These are phyloP conservation scores for Basipetospora sp. DNA, from an alignment of 2,329 filamentous ascomycete genomes.

Conservation along the genomic window DNA sequence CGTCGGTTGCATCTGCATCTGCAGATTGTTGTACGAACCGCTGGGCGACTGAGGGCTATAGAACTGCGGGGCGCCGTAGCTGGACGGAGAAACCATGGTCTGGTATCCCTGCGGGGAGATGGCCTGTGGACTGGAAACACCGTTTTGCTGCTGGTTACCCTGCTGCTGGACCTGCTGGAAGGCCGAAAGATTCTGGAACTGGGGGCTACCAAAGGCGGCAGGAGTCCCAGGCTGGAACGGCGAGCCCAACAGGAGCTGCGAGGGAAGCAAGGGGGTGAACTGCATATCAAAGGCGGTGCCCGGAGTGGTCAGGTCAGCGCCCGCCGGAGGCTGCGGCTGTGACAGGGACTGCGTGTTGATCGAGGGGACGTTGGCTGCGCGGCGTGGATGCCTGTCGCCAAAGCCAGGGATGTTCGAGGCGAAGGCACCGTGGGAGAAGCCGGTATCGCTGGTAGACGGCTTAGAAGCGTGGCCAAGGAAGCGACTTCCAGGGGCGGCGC, in stretches of 20 bases:
- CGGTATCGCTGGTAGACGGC: conserved; percentile 68
- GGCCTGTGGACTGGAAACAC: conserved; percentile 57
- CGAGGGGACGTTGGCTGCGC: conserved; percentile 67
- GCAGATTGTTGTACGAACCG: conserved; percentile 50
- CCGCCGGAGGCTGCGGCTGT: conserved; percentile 17
- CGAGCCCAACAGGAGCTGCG: conserved; percentile 83
- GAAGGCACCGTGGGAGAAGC: conserved; percentile 86
- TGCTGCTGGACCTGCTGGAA: conserved; percentile 48
- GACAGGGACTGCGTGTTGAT: conserved; percentile 71
- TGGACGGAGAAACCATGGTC: conserved; percentile 70
- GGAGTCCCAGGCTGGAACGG: conserved; percentile 94
- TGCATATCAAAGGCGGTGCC: conserved; percentile 93
- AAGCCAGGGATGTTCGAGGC: conserved; percentile 75
- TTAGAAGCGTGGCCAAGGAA: conserved; percentile 62
- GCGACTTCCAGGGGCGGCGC: conserved; percentile 38
- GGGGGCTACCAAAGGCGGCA: conserved; percentile 73
- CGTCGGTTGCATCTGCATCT: conserved; percentile 47
- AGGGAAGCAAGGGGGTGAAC: conserved; percentile 89
- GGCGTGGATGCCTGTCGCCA: conserved; percentile 70
- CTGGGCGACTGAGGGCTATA: conserved; percentile 77
- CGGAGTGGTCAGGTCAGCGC: conserved; percentile 66
- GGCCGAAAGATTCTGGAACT: conserved; percentile 71
- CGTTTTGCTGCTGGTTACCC: conserved; percentile 42
- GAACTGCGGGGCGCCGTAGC: conserved; percentile 67
- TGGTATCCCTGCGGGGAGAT: conserved; percentile 77